Evolutionary conservation across 192 early-diverging fungal species (phyloP).

Genomic region (Dissophora globulifera): DNA sequence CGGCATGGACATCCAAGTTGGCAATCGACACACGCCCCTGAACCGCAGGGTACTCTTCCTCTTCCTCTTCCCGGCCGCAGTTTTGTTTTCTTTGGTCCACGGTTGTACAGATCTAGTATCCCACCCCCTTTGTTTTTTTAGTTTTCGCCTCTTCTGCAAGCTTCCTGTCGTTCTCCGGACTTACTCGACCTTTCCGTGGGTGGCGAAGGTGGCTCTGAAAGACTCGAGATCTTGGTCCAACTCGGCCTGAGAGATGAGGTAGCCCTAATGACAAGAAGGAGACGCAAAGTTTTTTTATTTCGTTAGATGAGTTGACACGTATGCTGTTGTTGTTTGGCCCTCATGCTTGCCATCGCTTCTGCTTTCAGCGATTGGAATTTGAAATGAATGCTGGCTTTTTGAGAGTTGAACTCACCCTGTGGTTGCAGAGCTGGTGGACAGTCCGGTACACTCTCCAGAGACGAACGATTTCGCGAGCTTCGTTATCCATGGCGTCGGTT

Average conservation of each 20-base stretch:
- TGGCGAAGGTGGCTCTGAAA: slow-evolving; percentile 77
- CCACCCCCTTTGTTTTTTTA: background rate
- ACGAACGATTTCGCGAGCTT: slow-evolving; percentile 71
- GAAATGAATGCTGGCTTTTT: too few species aligned
- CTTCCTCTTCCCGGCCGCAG: too few species aligned
- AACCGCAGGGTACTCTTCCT: too few species aligned
- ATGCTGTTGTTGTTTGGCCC: too few species aligned
- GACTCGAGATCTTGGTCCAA: slow-evolving; percentile 84
- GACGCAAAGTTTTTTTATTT: too few species aligned
- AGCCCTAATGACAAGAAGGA: too few species aligned
- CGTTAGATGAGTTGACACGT: too few species aligned
- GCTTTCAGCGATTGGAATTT: background rate
- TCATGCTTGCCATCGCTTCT: background rate
- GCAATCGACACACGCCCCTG: too few species aligned
- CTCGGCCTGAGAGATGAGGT: slow-evolving; percentile 81
- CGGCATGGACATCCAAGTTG: too few species aligned
- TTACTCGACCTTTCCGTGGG: slow-evolving; percentile 82
- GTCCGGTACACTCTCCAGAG: slow-evolving; percentile 90
- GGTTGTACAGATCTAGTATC: too few species aligned
- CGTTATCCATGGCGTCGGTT: slow-evolving; percentile 58
- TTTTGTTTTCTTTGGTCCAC: too few species aligned
- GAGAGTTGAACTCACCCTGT: slow-evolving; percentile 86
- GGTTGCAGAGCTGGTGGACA: slow-evolving; percentile 87
- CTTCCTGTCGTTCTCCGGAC: slow-evolving; percentile 7
- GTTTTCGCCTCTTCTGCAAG: background rate